phyloP scores from a whole-genome alignment of 805 yeast species.

The Saccharomycopsis selenospora region DNA sequence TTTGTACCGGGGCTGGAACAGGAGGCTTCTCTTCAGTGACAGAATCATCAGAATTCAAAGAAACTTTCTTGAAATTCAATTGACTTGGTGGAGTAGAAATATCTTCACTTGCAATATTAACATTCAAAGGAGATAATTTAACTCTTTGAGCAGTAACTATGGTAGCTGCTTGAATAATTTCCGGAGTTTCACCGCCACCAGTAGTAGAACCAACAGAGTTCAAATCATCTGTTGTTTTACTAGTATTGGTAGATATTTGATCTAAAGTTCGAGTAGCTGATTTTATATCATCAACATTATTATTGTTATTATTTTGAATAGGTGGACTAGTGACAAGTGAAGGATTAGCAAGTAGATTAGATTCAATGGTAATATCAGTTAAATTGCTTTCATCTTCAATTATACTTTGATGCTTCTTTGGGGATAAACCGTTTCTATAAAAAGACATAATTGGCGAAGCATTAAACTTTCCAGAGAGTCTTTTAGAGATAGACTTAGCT shows the following conservation, averaged over 20 bases:
- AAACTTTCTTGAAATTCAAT: background rate
- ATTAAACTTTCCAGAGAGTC: constrained; percentile 15
- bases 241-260: constrained; percentile 6
- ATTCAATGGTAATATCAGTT: too few species aligned
- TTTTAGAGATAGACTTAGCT: background rate
- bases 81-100: background rate
- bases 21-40: background rate
- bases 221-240: background rate
- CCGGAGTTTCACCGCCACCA: background rate
- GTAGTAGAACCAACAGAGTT: background rate
- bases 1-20: too few species aligned
- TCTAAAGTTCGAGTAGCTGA: background rate
- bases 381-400: background rate
- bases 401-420: background rate
- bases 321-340: background rate
- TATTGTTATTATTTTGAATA: background rate
- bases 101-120: background rate
- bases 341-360: too few species aligned
- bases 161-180: constrained; percentile 7
- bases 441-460: constrained; percentile 9
- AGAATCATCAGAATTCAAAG: background rate
- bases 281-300: background rate
- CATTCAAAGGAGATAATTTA: constrained; percentile 8
- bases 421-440: constrained; percentile 9
- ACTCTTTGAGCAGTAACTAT: constrained; percentile 6